Conservation (phyloP, 768 basidiomycete species). For the Mycena pura region DNA sequence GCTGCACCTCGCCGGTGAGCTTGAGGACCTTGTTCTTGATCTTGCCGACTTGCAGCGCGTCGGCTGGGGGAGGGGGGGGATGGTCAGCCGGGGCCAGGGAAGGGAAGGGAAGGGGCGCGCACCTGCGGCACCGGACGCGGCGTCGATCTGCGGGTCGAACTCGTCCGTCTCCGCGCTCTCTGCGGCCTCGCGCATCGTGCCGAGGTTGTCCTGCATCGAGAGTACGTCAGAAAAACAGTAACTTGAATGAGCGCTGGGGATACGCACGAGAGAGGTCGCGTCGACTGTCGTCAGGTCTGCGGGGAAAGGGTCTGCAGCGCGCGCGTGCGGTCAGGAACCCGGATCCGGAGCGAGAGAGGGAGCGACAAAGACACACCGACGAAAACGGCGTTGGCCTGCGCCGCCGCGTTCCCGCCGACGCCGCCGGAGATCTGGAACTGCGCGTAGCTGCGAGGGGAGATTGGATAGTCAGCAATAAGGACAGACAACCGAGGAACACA, state of each 20-base stretch:
- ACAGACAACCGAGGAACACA: neutral
- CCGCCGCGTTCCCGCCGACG: conserved; percentile 42
- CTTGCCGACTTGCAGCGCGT: conserved; percentile 45
- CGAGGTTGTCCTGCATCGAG: conserved; percentile 11
- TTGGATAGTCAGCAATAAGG: neutral
- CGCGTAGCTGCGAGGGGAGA: conserved; percentile 35
- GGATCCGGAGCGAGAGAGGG: neutral
- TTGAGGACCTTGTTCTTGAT: conserved; percentile 55
- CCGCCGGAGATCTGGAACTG: conserved; percentile 50
- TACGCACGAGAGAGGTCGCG: conserved; percentile 27
- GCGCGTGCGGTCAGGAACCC: neutral
- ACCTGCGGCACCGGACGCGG: conserved; percentile 31
- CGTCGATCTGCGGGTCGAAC: conserved; percentile 31
- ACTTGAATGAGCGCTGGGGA: neutral
- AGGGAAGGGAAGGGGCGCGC: neutral
- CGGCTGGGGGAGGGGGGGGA: conserved; percentile 27
- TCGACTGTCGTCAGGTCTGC: conserved; percentile 43
- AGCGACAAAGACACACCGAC: conserved; percentile 30
- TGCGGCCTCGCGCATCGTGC: conserved; percentile 31
- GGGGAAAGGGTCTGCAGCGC: conserved; percentile 35
- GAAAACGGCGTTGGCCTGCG: conserved; percentile 47
- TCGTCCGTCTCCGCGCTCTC: conserved; percentile 30
- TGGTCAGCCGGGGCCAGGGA: neutral
- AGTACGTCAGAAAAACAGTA: neutral
- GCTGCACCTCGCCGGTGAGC: conserved; percentile 45